A percentile compares a stretch with the other conserved stretches of the same genome.
These are phyloP conservation scores for Magnaporthiopsis incrustans DNA, from an alignment of 2,329 filamentous ascomycete genomes.

Conservation along the genomic window DNA sequence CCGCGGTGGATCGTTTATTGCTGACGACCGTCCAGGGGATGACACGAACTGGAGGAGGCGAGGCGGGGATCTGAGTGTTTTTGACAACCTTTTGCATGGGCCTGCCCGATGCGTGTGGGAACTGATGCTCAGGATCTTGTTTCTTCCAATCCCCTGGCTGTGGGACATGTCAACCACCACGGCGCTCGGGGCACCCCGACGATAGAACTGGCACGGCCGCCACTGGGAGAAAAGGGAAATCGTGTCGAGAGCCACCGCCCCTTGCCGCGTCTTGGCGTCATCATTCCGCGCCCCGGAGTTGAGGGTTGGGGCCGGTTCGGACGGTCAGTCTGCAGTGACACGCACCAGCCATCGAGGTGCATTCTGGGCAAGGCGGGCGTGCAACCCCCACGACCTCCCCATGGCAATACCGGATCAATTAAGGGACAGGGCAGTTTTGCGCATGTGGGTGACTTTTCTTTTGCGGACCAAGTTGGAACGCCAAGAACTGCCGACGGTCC, in stretches of 20 bases:
- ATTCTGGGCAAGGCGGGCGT: too few species aligned
- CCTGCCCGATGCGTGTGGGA: background rate
- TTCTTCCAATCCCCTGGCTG: background rate
- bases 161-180: background rate
- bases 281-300: background rate
- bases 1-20: background rate
- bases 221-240: background rate
- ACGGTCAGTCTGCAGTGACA: background rate
- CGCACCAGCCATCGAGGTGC: background rate
- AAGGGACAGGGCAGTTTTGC: background rate
- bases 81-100: background rate
- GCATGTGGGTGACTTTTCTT: background rate
- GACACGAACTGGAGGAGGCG: background rate
- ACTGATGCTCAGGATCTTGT: background rate
- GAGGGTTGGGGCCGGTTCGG: background rate
- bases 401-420: background rate
- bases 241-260: background rate
- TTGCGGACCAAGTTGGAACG: background rate
- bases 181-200: background rate
- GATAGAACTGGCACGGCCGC: background rate
- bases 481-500: background rate
- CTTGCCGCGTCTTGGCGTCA: background rate
- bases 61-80: background rate
- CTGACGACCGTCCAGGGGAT: background rate
- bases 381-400: background rate